Evolutionary conservation across 2,329 filamentous ascomycete genomes (phyloP).

Genomic region (Sclerotinia glacialis): DNA sequence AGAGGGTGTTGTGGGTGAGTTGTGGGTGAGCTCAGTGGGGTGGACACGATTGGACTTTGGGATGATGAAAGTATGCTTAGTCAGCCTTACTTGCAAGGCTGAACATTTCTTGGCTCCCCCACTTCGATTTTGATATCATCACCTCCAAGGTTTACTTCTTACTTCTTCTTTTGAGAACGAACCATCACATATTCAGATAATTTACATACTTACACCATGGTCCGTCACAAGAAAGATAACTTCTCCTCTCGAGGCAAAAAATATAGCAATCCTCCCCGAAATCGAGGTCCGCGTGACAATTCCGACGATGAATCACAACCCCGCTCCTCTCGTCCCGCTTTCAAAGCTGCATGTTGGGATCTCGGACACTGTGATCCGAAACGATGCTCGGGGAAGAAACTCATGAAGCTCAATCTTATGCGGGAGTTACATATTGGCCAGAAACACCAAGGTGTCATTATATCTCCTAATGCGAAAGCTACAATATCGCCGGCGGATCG

Average conservation of each 20-base stretch:
- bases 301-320: constrained; percentile 45
- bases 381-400: constrained; percentile 89
- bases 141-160: constrained; percentile 1
- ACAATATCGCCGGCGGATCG: constrained; percentile 80
- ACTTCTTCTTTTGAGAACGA: background rate
- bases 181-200: background rate
- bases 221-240: constrained; percentile 92
- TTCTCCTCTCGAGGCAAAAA: constrained; percentile 67
- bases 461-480: constrained; percentile 89
- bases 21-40: constrained; percentile 17
- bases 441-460: constrained; percentile 86
- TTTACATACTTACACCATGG: constrained; percentile 55
- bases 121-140: constrained; percentile 13
- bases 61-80: constrained; percentile 17
- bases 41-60: constrained; percentile 20
- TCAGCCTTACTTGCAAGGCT: constrained; percentile 12
- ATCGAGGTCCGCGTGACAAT: constrained; percentile 44
- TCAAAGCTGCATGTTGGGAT: constrained; percentile 97
- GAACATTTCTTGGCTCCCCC: constrained; percentile 16
- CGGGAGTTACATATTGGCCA: constrained; percentile 88
- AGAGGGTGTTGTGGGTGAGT: constrained; percentile 7
- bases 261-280: constrained; percentile 56
- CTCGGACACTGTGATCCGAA: constrained; percentile 97
- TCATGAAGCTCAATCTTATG: constrained; percentile 92
- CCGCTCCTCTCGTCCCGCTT: constrained; percentile 49